Evolutionary conservation across 2,329 filamentous ascomycete species (phyloP), one percentile per base, ranked within the genome.

Genomic region (Neonectria punicea): DNA sequence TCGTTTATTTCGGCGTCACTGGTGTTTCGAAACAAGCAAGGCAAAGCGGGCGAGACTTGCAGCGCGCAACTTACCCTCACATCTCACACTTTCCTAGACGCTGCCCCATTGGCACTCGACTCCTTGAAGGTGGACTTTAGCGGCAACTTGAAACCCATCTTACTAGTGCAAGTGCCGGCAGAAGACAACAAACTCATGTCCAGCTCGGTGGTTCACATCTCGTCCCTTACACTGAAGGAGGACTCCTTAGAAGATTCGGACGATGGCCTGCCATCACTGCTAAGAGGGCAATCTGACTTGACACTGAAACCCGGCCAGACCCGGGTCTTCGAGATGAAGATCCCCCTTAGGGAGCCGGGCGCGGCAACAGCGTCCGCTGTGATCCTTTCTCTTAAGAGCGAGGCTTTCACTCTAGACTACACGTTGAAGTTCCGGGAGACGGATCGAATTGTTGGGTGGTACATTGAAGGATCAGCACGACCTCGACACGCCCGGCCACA

Each of bases 321-420:
- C 9, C 89, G 87, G 58, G 87, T 94, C 1, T 91, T 92, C 67
- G 88, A 92, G 70, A 85, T 97, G 71, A 86, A 85, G 9, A 87
- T 93, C 63, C 87, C 90, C 2, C 85, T 97, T 16, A 89, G 93
- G 63, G 94, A 98, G 78, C 89, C 94, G 3, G 94, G 93, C n/a
- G 87, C 93, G 61, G 89, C 91, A 1, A 88, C 85, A 53, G 89
- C 92, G 4, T 84, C 86, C 5, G 89, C 88, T 2, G 86, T 91
- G 10, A 86, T 83, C 1, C 80, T 97, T 30, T 80, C 83, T 1
- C 79, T 96, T n/a, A 82, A 87, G 30, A 88, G 87, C 14, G 85
- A 90, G 0, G 79, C 83, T 0, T 97, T 95, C 70, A 83, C 86
- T 41, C 80, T 98, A 18, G 83, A 88, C 22, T 92, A 92, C 71